Evolutionary conservation across 257 asterid genomes (phyloP).

Genomic region (Capsicum baccatum): DNA sequence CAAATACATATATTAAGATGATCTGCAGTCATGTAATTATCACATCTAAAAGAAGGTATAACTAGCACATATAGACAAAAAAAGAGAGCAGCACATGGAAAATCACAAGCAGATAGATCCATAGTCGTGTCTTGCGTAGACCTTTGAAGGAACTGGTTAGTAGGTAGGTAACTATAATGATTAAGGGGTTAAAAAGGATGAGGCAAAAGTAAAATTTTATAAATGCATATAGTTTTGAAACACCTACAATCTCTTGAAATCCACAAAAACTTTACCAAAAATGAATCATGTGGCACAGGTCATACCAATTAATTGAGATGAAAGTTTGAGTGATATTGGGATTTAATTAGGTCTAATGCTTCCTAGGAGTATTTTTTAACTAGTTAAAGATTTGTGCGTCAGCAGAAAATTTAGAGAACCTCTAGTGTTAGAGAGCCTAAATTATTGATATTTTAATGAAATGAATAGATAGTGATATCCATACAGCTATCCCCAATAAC

Average conservation of each 20-base stretch:
- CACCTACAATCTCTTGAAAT: background rate
- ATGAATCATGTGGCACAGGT: background rate
- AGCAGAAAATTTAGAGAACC: background rate
- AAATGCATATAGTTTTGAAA: background rate
- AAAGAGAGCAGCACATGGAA: background rate
- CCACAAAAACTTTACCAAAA: background rate
- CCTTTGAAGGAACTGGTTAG: background rate
- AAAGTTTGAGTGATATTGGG: background rate
- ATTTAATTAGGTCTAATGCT: background rate
- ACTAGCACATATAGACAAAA: background rate
- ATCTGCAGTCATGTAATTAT: background rate
- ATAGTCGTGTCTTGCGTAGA: background rate
- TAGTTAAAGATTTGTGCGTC: background rate
- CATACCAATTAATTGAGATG: background rate
- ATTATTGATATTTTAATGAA: background rate
- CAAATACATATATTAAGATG: background rate
- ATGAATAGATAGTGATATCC: background rate
- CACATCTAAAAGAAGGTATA: background rate
- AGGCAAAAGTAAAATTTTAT: background rate
- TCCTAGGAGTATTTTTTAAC: background rate
- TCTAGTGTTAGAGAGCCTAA: background rate
- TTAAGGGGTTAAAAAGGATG: background rate
- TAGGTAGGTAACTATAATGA: too few species aligned
- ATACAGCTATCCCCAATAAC: background rate
- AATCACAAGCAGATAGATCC: background rate